Conservation (phyloP, 257 asterid genomes). For the Solanum etuberosum region DNA sequence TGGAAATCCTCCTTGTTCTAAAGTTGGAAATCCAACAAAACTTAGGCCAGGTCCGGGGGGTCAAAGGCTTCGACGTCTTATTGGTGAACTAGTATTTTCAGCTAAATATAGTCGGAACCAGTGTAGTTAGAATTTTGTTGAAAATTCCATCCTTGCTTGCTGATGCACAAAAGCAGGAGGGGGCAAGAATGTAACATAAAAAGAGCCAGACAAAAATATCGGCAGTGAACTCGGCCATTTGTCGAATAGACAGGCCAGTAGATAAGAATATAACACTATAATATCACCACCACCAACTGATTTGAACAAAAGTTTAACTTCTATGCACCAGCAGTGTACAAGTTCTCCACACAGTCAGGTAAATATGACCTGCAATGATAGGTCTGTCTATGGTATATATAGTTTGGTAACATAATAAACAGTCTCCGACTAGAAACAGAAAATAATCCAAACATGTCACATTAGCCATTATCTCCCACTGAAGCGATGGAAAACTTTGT, state of each 20-base stretch:
- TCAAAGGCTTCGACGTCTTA: conserved; percentile 46
- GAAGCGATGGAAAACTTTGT: neutral
- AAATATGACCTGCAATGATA: neutral
- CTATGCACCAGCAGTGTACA: neutral
- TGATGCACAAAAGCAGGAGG: neutral
- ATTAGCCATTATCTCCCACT: neutral
- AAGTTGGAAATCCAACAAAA: conserved; percentile 46
- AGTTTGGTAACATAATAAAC: neutral
- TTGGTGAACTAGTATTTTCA: conserved; percentile 25
- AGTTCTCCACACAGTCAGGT: neutral
- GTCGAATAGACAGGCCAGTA: neutral
- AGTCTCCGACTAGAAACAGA: neutral
- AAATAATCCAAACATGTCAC: neutral
- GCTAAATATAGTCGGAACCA: conserved; percentile 27
- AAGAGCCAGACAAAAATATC: neutral
- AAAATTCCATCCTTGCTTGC: conserved; percentile 2
- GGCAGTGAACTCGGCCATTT: neutral
- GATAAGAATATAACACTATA: neutral
- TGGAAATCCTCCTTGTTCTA: conserved; percentile 61
- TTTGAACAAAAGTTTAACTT: neutral
- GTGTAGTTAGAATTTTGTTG: conserved; percentile 32
- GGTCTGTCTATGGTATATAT: neutral
- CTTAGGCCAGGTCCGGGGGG: conserved; percentile 70
- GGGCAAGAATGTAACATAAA: neutral
- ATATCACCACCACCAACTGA: neutral